phyloP scores from a whole-genome alignment of 2,329 filamentous ascomycete species.

The Phialophora chinensis region DNA sequence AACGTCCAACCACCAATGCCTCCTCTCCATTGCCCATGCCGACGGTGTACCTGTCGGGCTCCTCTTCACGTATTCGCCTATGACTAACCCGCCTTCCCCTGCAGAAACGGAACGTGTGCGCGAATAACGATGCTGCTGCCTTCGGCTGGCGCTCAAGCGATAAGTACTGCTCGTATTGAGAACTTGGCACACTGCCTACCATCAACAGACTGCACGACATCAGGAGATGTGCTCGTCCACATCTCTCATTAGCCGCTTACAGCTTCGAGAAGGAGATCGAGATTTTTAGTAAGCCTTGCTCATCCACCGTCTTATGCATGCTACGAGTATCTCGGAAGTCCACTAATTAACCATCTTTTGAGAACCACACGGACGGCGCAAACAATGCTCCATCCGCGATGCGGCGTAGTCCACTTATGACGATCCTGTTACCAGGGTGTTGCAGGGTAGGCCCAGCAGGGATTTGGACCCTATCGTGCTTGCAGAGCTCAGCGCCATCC shows the following conservation, averaged over 20 bases:
- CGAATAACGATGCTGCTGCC: neutral
- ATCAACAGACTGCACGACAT: neutral
- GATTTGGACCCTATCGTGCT: neutral
- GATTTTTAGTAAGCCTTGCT: neutral
- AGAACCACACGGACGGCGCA: neutral
- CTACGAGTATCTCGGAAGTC: neutral
- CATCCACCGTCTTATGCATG: neutral
- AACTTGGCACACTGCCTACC: neutral
- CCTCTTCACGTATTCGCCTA: neutral
- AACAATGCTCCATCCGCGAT: neutral
- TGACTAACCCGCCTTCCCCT: neutral
- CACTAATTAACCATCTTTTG: neutral
- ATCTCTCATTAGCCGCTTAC: neutral
- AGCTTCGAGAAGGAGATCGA: neutral
- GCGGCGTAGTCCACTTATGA: neutral
- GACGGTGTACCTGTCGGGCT: neutral
- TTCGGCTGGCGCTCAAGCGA: neutral
- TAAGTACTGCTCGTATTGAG: too few species aligned
- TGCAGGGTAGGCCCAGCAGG: neutral
- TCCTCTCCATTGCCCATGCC: neutral
- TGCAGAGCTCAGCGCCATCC: neutral
- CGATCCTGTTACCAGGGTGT: slow-evolving; percentile 1
- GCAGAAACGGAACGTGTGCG: neutral
- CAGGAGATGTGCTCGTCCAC: slow-evolving; percentile 3
- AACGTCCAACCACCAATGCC: slow-evolving; percentile 13